A percentile compares a stretch with the other conserved stretches of the same genome.
Evolutionary conservation across 108 stramenopile species (phyloP).

Genomic region (Hondaea fermentalgiana): DNA sequence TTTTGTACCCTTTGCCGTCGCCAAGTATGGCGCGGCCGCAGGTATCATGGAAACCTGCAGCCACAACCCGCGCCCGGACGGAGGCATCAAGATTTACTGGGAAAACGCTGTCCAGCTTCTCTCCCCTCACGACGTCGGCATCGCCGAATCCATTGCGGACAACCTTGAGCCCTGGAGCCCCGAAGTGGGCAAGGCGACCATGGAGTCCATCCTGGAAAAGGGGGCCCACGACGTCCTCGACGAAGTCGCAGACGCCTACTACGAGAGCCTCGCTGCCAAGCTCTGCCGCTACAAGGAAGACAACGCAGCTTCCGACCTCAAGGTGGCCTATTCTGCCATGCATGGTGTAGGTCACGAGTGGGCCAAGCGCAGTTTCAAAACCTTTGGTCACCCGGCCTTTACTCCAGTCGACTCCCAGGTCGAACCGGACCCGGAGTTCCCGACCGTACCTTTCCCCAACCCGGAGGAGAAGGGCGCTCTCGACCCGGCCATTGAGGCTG

Average conservation of each 20-base stretch:
- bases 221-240: constrained; percentile 26
- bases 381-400: constrained; percentile 68
- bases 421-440: constrained; percentile 79
- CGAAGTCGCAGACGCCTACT: constrained; percentile 55
- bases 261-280: constrained; percentile 36
- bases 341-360: constrained; percentile 80
- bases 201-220: neutral
- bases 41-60: constrained; percentile 95
- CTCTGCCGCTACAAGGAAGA: constrained; percentile 19
- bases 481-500: constrained; percentile 67
- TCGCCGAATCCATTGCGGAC: constrained; percentile 65
- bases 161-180: constrained; percentile 73
- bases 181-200: neutral
- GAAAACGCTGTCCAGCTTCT: constrained; percentile 85
- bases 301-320: constrained; percentile 1
- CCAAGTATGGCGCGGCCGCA: constrained; percentile 47
- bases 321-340: constrained; percentile 87
- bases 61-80: constrained; percentile 92
- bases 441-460: constrained; percentile 90
- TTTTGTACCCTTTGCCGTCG: constrained; percentile 70
- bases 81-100: constrained; percentile 96
- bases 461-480: constrained; percentile 92
- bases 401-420: constrained; percentile 61
- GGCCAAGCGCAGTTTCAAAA: constrained; percentile 58
- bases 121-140: constrained; percentile 74